A percentile compares a stretch with the other conserved stretches of the same genome.
These are phyloP conservation scores for Litsea cubeba DNA, from an alignment of 164 flowering plant species.

Conservation along the genomic window DNA sequence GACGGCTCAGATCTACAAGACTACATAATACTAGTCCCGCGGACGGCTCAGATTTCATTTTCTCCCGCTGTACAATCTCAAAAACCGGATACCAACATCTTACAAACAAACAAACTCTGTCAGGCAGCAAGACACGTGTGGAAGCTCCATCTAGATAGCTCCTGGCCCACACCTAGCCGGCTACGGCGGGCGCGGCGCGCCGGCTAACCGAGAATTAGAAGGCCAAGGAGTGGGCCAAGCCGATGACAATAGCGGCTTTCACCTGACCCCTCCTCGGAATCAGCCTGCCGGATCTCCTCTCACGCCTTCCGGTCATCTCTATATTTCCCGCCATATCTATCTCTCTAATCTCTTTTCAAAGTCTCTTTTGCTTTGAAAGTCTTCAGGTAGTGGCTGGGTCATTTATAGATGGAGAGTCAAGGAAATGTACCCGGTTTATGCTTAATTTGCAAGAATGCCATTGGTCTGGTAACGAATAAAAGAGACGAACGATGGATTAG, in stretches of 20 bases:
- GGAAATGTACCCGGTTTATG: background rate
- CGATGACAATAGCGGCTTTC: conserved; percentile 7
- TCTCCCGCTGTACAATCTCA: background rate
- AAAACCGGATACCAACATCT: background rate
- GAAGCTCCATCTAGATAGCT: background rate
- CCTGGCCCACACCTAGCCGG: background rate
- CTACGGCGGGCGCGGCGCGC: background rate
- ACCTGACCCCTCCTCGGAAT: conserved; percentile 12
- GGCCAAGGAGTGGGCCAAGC: conserved; percentile 8
- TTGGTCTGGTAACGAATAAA: background rate
- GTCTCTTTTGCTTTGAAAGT: too few relatives aligned
- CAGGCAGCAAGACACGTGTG: background rate
- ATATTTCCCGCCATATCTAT: background rate
- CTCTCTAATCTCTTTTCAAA: too few relatives aligned
- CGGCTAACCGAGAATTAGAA: conserved; percentile 3
- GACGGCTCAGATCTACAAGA: background rate
- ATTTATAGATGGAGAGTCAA: too few relatives aligned
- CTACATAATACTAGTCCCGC: background rate
- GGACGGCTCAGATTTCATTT: background rate
- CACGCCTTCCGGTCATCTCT: background rate
- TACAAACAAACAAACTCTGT: background rate
- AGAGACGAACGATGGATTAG: too few relatives aligned
- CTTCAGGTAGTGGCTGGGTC: background rate
- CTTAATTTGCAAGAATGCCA: background rate
- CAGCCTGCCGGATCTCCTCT: background rate